Conservation (phyloP, 805 yeast species). For the Ogataea paraovalis region DNA sequence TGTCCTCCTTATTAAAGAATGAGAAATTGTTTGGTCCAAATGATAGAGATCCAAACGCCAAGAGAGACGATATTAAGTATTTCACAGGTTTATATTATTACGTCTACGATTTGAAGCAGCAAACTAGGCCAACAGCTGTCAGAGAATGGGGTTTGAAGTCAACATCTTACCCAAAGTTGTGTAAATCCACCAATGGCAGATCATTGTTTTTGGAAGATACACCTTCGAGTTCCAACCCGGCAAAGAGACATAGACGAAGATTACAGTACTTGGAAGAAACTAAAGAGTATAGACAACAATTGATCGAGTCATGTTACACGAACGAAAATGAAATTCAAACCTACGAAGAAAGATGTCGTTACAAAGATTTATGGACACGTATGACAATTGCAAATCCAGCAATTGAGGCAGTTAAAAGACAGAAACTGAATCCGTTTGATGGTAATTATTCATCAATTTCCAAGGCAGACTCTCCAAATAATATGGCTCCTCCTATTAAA, state of each 20-base stretch:
- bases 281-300: conserved; percentile 28
- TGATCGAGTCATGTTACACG: conserved; percentile 26
- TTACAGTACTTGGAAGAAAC: conserved; percentile 29
- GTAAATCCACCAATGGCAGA: conserved; percentile 64
- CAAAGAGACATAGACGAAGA: conserved; percentile 30
- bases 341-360: conserved; percentile 24
- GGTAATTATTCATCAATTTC: not conserved
- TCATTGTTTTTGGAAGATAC: conserved; percentile 77
- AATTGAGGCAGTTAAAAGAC: not conserved
- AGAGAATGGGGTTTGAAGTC: conserved; percentile 67
- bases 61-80: conserved; percentile 78
- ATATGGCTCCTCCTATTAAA: conserved; percentile 24
- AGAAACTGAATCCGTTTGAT: conserved; percentile 12
- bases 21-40: conserved; percentile 84
- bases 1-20: conserved; percentile 67
- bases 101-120: conserved; percentile 76
- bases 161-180: conserved; percentile 53
- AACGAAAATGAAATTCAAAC: conserved; percentile 8
- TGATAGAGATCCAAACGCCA: conserved; percentile 84
- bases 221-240: conserved; percentile 15
- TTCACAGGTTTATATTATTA: conserved; percentile 72
- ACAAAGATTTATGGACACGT: conserved; percentile 21
- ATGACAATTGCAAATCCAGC: conserved; percentile 8
- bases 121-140: conserved; percentile 72
- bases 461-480: not conserved